phyloP scores from a whole-genome alignment of 2,329 filamentous ascomycete species.

The Paracamarosporium sp. region DNA sequence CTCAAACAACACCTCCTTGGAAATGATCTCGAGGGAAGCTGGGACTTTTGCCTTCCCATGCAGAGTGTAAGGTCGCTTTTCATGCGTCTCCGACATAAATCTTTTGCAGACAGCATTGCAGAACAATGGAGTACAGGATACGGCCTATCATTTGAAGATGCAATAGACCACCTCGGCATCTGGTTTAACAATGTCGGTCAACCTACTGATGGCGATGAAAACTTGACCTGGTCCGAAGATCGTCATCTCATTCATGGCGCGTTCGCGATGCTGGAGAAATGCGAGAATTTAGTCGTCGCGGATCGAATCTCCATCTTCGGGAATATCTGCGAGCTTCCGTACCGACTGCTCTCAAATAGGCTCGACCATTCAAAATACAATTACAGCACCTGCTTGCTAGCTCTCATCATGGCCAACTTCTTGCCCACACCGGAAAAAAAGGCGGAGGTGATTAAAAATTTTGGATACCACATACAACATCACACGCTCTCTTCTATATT shows the following conservation, averaged over 20 bases:
- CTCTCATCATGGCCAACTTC: too few relatives aligned
- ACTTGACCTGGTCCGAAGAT: neutral
- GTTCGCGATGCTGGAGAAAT: neutral
- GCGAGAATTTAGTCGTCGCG: neutral
- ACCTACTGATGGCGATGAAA: neutral
- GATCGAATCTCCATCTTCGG: neutral
- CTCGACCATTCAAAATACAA: too few relatives aligned
- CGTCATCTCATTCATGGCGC: neutral
- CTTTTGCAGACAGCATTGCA: neutral
- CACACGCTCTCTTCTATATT: too few relatives aligned
- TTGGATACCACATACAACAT: too few relatives aligned
- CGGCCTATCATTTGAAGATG: neutral
- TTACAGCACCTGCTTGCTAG: too few relatives aligned
- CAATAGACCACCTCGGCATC: neutral
- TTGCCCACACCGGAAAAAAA: too few relatives aligned
- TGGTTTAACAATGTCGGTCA: neutral
- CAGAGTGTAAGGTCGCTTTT: neutral
- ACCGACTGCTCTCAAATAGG: neutral
- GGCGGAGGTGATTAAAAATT: too few relatives aligned
- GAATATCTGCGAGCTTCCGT: neutral
- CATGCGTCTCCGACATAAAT: neutral
- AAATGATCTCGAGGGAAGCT: neutral
- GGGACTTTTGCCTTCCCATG: neutral
- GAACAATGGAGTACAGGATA: neutral
- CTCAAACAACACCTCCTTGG: neutral